Base-by-base conservation (phyloP, 192 early-diverging fungal species). In the Backusella liffmaniae region DNA sequence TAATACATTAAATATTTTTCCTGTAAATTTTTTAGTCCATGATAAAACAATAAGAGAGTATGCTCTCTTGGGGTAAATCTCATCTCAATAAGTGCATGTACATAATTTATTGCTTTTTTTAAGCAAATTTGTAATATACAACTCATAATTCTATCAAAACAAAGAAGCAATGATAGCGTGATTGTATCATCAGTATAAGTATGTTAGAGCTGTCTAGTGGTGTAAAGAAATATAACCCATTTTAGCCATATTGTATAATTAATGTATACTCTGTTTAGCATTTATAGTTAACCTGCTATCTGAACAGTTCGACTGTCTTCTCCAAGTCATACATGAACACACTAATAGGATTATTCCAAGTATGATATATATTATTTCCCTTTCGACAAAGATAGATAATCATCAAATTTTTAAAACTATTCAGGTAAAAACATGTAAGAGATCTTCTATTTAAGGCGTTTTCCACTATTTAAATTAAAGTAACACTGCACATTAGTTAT, bases 1-100 rank as follows among this genome's bases (percentile, higher is more conserved):
- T 62, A 62, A 62, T 62, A 62, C 56, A 62, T 62, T 62, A 62
- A 62, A 62, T 62, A 62, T 62, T 18, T n/a, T 49, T 62, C 29
- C 56, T 62, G 56, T 62, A 62, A 12, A 13, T 29, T 56, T 53
- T 62, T 62, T 29, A 29, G 21, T 13, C 26, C 12, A 12, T 12
- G 3, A 6, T 62, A 62, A 39, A 39, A 62, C n/a, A 29, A 62
- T 29, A 62, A 62, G 56, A 62, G 56, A 4, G 3, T 29, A 62
- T 62, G 56, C 12, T 62, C 26, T 62, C 46, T 49, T 49, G 46
- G 5, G 46, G 6, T 16, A 49, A n/a, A 7, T n/a, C 4, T n/a
- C 1, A 49, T 49, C 1, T 44, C 4, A n/a, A 49, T 49, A 49
- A 49, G 56, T 13, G 3, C 26, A 62, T 0, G 2, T 12, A 62